These are phyloP conservation scores for Picea abies DNA, from an alignment of 83 land plant species.

Conservation along the genomic window DNA sequence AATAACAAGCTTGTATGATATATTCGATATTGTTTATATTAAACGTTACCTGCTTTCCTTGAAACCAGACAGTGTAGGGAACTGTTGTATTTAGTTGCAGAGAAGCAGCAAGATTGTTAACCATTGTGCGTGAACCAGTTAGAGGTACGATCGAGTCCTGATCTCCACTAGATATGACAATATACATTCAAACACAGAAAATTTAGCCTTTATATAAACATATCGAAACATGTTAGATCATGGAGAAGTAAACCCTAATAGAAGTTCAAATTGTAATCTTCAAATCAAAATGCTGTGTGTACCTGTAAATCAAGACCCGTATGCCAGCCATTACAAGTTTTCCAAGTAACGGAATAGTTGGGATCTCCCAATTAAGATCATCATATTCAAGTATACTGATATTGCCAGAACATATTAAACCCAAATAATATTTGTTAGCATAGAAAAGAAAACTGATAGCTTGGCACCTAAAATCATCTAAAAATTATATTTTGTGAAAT, in stretches of 20 bases:
- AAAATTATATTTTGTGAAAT: too few species aligned
- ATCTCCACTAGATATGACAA: constrained; percentile 14
- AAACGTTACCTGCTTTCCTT: constrained; percentile 7
- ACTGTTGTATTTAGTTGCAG: constrained; percentile 8
- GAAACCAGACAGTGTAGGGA: constrained; percentile 19
- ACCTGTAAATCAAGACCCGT: neutral
- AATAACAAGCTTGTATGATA: too few species aligned
- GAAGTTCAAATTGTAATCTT: neutral
- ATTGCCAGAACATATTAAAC: too few species aligned
- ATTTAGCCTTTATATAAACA: neutral
- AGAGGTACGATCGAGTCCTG: constrained; percentile 23
- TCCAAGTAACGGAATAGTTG: neutral
- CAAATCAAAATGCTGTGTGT: neutral
- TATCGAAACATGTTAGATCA: neutral
- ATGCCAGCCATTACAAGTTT: neutral
- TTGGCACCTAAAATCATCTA: too few species aligned
- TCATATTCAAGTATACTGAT: constrained; percentile 9
- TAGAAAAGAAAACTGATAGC: too few species aligned
- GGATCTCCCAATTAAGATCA: constrained; percentile 1
- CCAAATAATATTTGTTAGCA: too few species aligned
- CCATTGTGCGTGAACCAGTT: constrained; percentile 8
- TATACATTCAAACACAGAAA: neutral
- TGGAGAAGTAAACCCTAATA: too few species aligned
- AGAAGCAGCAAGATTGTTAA: constrained; percentile 4
- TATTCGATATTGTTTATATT: too few species aligned